A percentile compares a stretch with the other conserved stretches of the same genome.
Evolutionary conservation across 2,329 filamentous ascomycete species (phyloP).

Genomic region (Xylariomycetidae sp.): DNA sequence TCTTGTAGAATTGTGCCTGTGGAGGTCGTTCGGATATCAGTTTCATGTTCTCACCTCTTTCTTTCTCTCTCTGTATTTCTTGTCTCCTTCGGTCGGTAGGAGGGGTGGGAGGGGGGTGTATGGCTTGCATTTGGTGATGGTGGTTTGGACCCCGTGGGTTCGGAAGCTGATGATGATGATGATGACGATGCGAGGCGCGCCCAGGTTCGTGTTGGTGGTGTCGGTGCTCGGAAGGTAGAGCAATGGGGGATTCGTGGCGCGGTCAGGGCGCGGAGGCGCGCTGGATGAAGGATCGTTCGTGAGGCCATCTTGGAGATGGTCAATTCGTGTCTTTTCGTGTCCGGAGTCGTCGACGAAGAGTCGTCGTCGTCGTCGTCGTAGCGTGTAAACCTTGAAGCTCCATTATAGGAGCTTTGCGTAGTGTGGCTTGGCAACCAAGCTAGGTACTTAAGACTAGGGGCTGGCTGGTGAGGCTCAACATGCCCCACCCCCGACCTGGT

Average conservation of each 20-base stretch:
- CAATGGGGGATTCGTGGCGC: slow-evolving; percentile 2
- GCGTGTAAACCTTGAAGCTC: not conserved
- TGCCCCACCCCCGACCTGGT: too few species aligned
- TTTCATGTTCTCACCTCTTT: too few species aligned
- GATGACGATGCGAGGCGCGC: slow-evolving; percentile 16
- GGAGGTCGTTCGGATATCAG: too few species aligned
- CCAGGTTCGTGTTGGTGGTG: slow-evolving; percentile 5
- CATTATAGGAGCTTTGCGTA: too few species aligned
- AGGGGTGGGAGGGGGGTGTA: not conserved
- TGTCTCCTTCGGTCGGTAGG: not conserved
- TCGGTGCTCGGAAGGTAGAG: slow-evolving; percentile 1
- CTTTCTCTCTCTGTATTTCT: too few species aligned
- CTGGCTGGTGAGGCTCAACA: too few species aligned
- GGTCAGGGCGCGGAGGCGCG: slow-evolving; percentile 10
- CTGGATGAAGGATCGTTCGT: slow-evolving; percentile 6
- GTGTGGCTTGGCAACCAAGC: too few species aligned
- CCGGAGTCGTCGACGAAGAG: not conserved
- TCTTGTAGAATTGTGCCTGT: slow-evolving; percentile 67
- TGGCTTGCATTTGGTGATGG: slow-evolving; percentile 17
- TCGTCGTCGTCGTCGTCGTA: not conserved
- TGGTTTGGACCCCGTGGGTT: slow-evolving; percentile 8
- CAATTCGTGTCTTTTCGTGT: too few species aligned
- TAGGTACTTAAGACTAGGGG: too few species aligned
- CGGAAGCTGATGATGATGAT: slow-evolving; percentile 5
- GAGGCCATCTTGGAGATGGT: slow-evolving; percentile 10